A percentile compares a stretch with the other conserved stretches of the same genome.
Evolutionary conservation across 2,329 filamentous ascomycete species (phyloP).

Genomic region (Tricladium varicosporioides): DNA sequence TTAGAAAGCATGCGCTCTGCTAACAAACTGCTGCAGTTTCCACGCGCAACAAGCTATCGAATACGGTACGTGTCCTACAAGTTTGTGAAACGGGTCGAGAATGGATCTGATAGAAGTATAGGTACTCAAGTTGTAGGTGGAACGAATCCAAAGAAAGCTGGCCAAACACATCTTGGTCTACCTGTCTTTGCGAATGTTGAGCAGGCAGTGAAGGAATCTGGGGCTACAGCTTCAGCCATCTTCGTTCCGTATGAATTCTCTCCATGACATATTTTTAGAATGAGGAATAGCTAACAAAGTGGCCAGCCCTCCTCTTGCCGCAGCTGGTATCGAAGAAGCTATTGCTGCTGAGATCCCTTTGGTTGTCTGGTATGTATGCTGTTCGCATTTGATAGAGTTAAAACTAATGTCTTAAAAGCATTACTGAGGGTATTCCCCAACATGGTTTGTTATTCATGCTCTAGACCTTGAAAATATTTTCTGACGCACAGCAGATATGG

Average conservation of each 20-base stretch:
- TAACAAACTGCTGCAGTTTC: constrained; percentile 62
- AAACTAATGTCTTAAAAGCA: constrained; percentile 42
- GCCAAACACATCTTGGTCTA: constrained; percentile 80
- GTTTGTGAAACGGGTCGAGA: constrained; percentile 6
- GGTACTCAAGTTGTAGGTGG: constrained; percentile 97
- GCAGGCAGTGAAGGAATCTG: constrained; percentile 86
- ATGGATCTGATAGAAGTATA: constrained; percentile 40
- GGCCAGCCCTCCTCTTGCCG: constrained; percentile 81
- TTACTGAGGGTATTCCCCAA: constrained; percentile 97
- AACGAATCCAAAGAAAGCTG: constrained; percentile 99
- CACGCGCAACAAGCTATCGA: constrained; percentile 97
- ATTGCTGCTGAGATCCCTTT: constrained; percentile 90
- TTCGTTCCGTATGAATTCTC: constrained; percentile 75
- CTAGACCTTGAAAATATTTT: constrained; percentile 13
- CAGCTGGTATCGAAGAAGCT: constrained; percentile 94
- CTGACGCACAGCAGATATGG: constrained; percentile 70
- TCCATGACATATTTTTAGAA: constrained; percentile 3
- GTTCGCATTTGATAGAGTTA: constrained; percentile 18
- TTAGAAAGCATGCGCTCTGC: constrained; percentile 9
- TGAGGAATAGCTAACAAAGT: constrained; percentile 14
- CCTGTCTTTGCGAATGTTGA: constrained; percentile 90
- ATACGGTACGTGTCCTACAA: constrained; percentile 67
- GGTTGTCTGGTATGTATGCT: constrained; percentile 69
- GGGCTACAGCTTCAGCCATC: constrained; percentile 88
- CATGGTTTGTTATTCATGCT: constrained; percentile 64